Evolutionary conservation across 352 stramenopile species (phyloP).

Genomic region (Aphanomyces stellatus): DNA sequence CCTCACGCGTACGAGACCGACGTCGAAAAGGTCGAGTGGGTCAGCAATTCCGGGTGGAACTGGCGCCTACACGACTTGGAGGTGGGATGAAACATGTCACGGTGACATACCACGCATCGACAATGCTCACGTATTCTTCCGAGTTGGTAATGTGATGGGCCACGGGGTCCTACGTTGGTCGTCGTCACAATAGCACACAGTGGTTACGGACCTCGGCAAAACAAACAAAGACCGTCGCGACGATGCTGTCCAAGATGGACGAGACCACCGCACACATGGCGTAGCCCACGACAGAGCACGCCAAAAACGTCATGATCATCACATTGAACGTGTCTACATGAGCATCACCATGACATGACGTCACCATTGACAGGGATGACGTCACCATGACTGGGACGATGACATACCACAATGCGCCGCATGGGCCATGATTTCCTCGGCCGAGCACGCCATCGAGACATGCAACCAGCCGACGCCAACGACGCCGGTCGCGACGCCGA

Average conservation of each 20-base stretch:
- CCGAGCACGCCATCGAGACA: conserved; percentile 57
- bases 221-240: conserved; percentile 81
- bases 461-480: conserved; percentile 67
- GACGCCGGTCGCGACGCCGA: conserved; percentile 59
- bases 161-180: conserved; percentile 6
- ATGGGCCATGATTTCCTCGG: conserved; percentile 30
- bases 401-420: conserved; percentile 53
- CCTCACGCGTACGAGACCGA: conserved; percentile 12
- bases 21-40: conserved; percentile 12
- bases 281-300: conserved; percentile 65
- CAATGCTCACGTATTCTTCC: conserved; percentile 2
- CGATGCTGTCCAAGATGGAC: conserved; percentile 74
- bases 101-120: conserved; percentile 4
- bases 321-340: conserved; percentile 79
- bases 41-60: conserved; percentile 13
- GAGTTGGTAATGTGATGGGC: conserved; percentile 15
- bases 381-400: neutral
- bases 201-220: conserved; percentile 79
- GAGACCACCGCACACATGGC: conserved; percentile 80
- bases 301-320: conserved; percentile 62
- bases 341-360: no score
- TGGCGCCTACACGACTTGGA: neutral
- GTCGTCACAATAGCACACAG: no score
- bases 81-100: neutral
- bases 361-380: neutral